These are phyloP conservation scores for Anaeromyces robustus DNA, from an alignment of 192 early-diverging fungal species.

Conservation along the genomic window DNA sequence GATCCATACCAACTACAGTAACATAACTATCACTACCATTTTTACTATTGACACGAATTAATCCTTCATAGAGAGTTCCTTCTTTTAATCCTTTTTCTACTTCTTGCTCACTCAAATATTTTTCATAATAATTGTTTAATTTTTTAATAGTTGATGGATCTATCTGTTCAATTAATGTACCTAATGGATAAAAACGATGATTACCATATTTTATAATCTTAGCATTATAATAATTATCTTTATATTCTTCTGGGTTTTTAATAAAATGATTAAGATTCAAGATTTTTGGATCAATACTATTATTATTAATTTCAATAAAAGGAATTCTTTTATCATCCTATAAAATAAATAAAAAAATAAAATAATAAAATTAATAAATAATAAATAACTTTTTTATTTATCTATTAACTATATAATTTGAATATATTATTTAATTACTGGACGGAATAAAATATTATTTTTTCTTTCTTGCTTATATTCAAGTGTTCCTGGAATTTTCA, in stretches of 20 bases:
- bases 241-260: not conserved
- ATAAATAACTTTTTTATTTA: not conserved
- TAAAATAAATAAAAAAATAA: not conserved
- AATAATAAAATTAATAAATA: not conserved
- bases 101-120: not conserved
- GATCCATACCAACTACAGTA: constrained; percentile 18
- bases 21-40: not conserved
- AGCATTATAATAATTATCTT: not conserved
- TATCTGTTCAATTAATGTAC: not conserved
- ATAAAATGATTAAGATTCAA: not conserved
- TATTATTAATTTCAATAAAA: not conserved
- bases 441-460: not conserved
- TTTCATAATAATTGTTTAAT: not conserved
- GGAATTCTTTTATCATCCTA: not conserved
- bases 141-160: not conserved
- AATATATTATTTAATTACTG: not conserved
- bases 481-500: not conserved
- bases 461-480: not conserved
- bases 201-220: not conserved
- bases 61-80: not conserved
- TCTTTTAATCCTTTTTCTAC: not conserved
- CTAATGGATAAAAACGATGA: not conserved
- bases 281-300: not conserved
- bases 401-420: not conserved
- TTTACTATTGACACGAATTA: not conserved